Conservation (phyloP, 2,329 filamentous ascomycete genomes). For the Huntiella savannae region DNA sequence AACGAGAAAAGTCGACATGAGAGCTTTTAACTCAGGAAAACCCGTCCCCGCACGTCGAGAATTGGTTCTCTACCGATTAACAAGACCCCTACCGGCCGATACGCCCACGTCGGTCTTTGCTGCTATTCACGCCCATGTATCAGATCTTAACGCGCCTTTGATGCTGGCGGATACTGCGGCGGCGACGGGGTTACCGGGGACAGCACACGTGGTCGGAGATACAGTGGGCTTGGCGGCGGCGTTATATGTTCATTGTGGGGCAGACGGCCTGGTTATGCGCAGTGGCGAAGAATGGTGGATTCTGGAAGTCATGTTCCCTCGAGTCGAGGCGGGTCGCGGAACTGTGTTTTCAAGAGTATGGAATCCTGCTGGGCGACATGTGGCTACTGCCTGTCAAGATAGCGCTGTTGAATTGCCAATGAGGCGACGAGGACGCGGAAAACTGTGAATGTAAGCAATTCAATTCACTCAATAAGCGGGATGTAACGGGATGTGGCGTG, state of each 20-base stretch:
- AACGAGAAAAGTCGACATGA: conserved; percentile 37
- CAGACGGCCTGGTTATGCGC: conserved; percentile 27
- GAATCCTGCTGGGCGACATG: conserved; percentile 32
- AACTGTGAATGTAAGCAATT: no score
- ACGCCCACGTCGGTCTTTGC: conserved; percentile 23
- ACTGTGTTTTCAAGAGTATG: conserved; percentile 32
- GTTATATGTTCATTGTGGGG: conserved; percentile 33
- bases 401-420: conserved; percentile 18
- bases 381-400: conserved; percentile 36
- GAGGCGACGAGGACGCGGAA: no score
- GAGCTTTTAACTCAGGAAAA: conserved; percentile 23
- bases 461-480: no score
- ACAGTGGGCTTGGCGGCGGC: conserved; percentile 31
- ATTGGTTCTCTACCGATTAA: conserved; percentile 29
- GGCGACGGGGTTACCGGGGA: conserved; percentile 29
- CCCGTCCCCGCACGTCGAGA: conserved; percentile 27
- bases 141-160: conserved; percentile 34
- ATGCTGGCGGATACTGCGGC: conserved; percentile 21
- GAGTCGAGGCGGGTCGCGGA: conserved; percentile 26
- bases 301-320: conserved; percentile 30
- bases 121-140: conserved; percentile 29
- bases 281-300: conserved; percentile 30
- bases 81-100: conserved; percentile 20
- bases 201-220: conserved; percentile 18
- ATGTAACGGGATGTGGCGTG: no score